Percentiles rank a stretch among this genome's conserved stretches.
Conservation (phyloP, 495 filamentous ascomycete species). For the Elasticomyces elasticus region DNA sequence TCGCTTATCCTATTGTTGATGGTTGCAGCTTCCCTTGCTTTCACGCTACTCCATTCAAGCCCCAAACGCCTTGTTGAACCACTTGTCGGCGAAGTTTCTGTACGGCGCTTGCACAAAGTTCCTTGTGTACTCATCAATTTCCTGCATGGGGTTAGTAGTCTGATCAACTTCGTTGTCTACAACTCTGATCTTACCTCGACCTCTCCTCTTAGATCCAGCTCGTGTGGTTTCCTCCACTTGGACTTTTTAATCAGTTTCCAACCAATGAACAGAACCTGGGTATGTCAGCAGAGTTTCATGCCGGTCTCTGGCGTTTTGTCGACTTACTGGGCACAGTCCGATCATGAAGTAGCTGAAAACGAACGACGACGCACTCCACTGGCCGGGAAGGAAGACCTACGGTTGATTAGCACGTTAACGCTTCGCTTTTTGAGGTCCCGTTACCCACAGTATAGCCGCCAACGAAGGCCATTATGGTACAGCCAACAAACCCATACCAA, state of each 20-base stretch:
- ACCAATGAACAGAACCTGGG: slow-evolving; percentile 48
- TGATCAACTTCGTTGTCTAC: too few relatives aligned
- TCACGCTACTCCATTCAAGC: too few relatives aligned
- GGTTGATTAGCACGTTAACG: background rate
- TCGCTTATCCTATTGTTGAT: too few relatives aligned
- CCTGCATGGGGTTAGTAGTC: too few relatives aligned
- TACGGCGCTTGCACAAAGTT: slow-evolving; percentile 45
- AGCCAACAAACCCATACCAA: slow-evolving; percentile 49
- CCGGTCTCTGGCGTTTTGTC: too few relatives aligned
- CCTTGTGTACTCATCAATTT: slow-evolving; percentile 63
- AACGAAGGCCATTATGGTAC: slow-evolving; percentile 42
- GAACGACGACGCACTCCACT: slow-evolving; percentile 30
- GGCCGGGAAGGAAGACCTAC: slow-evolving; percentile 37
- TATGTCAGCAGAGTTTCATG: too few relatives aligned
- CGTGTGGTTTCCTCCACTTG: slow-evolving; percentile 38
- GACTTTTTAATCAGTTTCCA: slow-evolving; percentile 46
- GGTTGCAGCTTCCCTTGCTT: too few relatives aligned
- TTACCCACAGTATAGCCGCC: slow-evolving; percentile 39
- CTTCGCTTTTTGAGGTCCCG: too few relatives aligned
- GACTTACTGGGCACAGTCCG: slow-evolving; percentile 42
- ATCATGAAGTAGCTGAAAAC: slow-evolving; percentile 45
- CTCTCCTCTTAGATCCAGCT: slow-evolving; percentile 54
- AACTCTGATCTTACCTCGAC: too few relatives aligned
- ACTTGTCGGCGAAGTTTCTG: slow-evolving; percentile 24
- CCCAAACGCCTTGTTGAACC: slow-evolving; percentile 28